Evolutionary conservation across 768 basidiomycete genomes (phyloP).

Genomic region (Trametes cubensis): DNA sequence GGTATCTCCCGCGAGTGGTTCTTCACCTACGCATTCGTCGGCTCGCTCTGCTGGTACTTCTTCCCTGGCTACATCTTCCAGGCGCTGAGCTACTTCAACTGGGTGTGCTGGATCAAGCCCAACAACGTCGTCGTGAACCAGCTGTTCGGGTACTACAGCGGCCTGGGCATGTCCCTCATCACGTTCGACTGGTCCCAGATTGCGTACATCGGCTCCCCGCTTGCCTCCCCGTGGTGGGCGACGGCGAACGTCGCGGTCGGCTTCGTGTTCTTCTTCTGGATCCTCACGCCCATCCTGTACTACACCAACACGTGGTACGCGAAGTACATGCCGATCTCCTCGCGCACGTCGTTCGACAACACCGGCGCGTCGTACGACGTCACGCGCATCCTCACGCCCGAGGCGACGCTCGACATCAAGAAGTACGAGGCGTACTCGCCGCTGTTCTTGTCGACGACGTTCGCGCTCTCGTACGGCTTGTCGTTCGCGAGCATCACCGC

Average conservation of each 20-base stretch:
- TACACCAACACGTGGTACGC: slow-evolving; percentile 71
- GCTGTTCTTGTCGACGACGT: slow-evolving; percentile 57
- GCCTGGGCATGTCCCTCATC: slow-evolving; percentile 62
- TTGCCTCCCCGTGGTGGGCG: slow-evolving; percentile 84
- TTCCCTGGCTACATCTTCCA: slow-evolving; percentile 77
- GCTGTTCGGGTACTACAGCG: slow-evolving; percentile 63
- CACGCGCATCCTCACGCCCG: slow-evolving; percentile 40
- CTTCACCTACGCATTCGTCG: slow-evolving; percentile 48
- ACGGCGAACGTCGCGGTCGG: slow-evolving; percentile 68
- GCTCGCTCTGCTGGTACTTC: slow-evolving; percentile 51
- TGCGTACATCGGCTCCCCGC: slow-evolving; percentile 68
- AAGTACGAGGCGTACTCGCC: slow-evolving; percentile 49
- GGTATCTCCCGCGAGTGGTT: slow-evolving; percentile 57
- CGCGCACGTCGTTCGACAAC: slow-evolving; percentile 45
- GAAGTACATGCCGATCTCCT: slow-evolving; percentile 62
- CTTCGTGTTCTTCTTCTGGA: slow-evolving; percentile 71
- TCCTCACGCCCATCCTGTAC: slow-evolving; percentile 64
- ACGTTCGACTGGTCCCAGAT: slow-evolving; percentile 84
- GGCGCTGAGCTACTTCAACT: slow-evolving; percentile 42
- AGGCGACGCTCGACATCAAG: slow-evolving; percentile 39
- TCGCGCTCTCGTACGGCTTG: slow-evolving; percentile 77
- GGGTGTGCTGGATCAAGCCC: slow-evolving; percentile 71
- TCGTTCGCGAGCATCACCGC: slow-evolving; percentile 84
- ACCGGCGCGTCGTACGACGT: slow-evolving; percentile 47
- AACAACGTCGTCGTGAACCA: slow-evolving; percentile 71